Evolutionary conservation across 352 stramenopile species (phyloP), one percentile per base, ranked within the genome.

Genomic region (Phytopythium cucurbitacearum): DNA sequence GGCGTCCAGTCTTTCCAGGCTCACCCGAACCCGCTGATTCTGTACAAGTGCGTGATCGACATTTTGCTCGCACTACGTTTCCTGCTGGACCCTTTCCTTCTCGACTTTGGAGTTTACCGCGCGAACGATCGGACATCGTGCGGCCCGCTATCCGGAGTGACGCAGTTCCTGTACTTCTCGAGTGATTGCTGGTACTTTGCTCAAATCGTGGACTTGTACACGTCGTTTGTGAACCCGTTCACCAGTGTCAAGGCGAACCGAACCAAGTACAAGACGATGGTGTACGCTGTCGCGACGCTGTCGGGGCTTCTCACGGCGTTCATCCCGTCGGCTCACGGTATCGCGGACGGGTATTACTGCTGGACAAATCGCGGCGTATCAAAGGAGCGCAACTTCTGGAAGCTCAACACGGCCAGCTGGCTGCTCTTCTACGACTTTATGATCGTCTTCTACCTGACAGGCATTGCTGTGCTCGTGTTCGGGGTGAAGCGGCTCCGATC

Each of bases 161-260:
- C 84, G 4, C 76, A 94, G 56, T 90, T 91, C 53, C 65, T 94
- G 38, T 87, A 80, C 49, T 64, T 94, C 1, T 69, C 84, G 8
- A 91, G 79, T 48, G 84, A 94, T 52, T 83, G 65, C 50, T 92
- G 80, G 84, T 91, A 90, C 66, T 92, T 94, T 60, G 74, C 80
- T 33, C 67, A 88, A 44, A 89, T 87, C 54, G 54, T 91, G 5
- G 77, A 90, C 44, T 55, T 89, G 6, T 91, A 89, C 51, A 71
- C 60, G 56, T 89, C 79, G 15, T 63, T 95, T 9, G 91, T 69
- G 38, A 95, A 94, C 46, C 87, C 87, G 12, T 96, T 96, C 52
- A 91, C 83, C 48, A 93, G 82, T 38, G 80, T 92, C 48, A 68
- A 84, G 45, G 66, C 53, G 3, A 87, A 95, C 55, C 69, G 76